Evolutionary conservation across 495 filamentous ascomycete species (phyloP).

Genomic region (Penicillium nucicola): DNA sequence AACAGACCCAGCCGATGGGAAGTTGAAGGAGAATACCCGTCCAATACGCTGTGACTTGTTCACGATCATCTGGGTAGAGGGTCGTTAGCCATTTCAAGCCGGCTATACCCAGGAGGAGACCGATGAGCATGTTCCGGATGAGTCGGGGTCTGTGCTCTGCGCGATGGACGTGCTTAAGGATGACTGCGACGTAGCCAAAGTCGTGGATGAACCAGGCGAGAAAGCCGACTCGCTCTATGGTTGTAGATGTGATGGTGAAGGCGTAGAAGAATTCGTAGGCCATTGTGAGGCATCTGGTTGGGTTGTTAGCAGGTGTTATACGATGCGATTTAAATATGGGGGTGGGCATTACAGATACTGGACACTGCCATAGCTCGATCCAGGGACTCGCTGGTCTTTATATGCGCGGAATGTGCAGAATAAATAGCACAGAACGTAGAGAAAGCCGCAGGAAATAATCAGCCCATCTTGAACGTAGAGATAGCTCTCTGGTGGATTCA

Average conservation of each 20-base stretch:
- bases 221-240: slow-evolving; percentile 7
- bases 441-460: slow-evolving; percentile 17
- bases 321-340: background rate
- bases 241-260: slow-evolving; percentile 10
- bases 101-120: background rate
- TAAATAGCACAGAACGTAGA: slow-evolving; percentile 15
- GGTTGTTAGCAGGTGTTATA: background rate
- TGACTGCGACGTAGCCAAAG: slow-evolving; percentile 5
- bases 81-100: slow-evolving; percentile 3
- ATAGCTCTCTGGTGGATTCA: slow-evolving; percentile 17
- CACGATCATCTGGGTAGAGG: background rate
- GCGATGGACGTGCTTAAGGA: slow-evolving; percentile 4
- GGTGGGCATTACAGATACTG: slow-evolving; percentile 6
- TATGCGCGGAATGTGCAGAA: slow-evolving; percentile 11
- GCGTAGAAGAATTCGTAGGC: slow-evolving; percentile 20
- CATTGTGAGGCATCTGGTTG: slow-evolving; percentile 12
- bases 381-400: slow-evolving; percentile 11
- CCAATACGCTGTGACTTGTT: slow-evolving; percentile 21
- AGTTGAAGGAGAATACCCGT: slow-evolving; percentile 16
- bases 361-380: background rate
- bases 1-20: slow-evolving; percentile 15
- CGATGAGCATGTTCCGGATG: slow-evolving; percentile 6
- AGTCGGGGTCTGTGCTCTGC: background rate
- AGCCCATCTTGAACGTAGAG: slow-evolving; percentile 19
- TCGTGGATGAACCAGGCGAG: slow-evolving; percentile 16